Base-by-base conservation (phyloP, 176 grass and related monocot genomes). In the Saccharum officinarum region DNA sequence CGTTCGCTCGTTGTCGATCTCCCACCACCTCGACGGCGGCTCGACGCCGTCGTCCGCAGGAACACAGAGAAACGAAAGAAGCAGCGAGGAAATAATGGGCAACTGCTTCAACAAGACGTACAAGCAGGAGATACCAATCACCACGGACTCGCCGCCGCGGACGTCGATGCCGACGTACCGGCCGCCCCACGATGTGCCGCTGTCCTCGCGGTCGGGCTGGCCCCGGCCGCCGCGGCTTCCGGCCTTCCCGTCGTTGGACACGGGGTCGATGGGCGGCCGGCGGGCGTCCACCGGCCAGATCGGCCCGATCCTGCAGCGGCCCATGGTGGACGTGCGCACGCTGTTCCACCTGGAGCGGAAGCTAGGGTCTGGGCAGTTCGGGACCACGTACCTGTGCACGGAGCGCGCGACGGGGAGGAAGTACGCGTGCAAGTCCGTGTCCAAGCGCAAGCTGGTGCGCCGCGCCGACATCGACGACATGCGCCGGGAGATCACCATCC, bases 391-490 rank as follows among this genome's bases (percentile, higher is more conserved):
- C 89, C 89, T 92, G 49, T 95, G 93, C 92, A 95, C 82, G 76
- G 95, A 98, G 84, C 79, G 63, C 61, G 66, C 68, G 2, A 90
- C 89, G 36, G 85, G 85, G 67, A 42, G 61, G 10, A 76, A 45
- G 80, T 98, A 90, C 67, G 95, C 95, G 50, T 98, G 95, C 92
- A 98, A 98, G 90, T 93, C 95, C 3, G 85, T 98, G 82, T 75
- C 87, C n/a, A 98, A 98, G 92, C 62, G 73, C 46, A 98, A 98
- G 92, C 93, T 98, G 62, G 38, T 77, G 67, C 90, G 83, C 61
- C 90, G 39, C 79, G 49, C 76, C 55, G 95, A 98, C 91, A 13
- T 84, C 2, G 91, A 95, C 10, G 93, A 93, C 89, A 88, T 95
- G 73, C 90, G 91, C 79, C 84, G 89, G 83, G 95, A 98, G 87